phyloP scores from a whole-genome alignment of 371 early-diverging fungal genomes.

The Nematocida minor region DNA sequence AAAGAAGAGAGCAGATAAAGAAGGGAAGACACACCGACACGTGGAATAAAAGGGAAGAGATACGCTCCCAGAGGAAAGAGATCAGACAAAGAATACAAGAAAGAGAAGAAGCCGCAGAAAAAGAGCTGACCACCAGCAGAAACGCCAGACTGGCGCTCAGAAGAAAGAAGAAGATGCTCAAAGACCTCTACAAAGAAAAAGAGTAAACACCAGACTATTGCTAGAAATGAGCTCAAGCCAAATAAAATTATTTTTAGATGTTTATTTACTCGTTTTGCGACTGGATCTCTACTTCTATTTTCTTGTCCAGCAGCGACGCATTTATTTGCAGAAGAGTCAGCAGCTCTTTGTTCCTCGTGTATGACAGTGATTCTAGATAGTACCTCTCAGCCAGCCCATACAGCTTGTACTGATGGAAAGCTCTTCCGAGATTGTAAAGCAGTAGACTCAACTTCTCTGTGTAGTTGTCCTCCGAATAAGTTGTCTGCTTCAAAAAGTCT shows the following conservation, averaged over 20 bases:
- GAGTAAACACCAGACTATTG: too few species aligned
- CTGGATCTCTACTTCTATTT: neutral
- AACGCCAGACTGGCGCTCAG: neutral
- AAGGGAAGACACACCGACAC: conserved; percentile 31
- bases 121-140: conserved; percentile 19
- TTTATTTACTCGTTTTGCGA: neutral
- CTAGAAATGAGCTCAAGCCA: too few species aligned
- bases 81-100: neutral
- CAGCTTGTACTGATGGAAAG: conserved; percentile 62
- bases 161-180: conserved; percentile 21
- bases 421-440: conserved; percentile 62
- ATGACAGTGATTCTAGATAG: conserved; percentile 33
- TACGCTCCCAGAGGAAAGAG: conserved; percentile 26
- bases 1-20: conserved; percentile 10
- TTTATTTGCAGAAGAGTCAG: neutral
- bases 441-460: conserved; percentile 46
- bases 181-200: neutral
- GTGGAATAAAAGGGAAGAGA: conserved; percentile 18
- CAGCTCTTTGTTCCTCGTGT: conserved; percentile 2
- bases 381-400: conserved; percentile 60
- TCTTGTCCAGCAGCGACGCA: neutral
- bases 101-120: conserved; percentile 7
- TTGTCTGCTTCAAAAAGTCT: conserved; percentile 12
- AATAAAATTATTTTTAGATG: too few species aligned
- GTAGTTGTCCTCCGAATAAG: conserved; percentile 2